Percentiles rank a stretch among this genome's conserved stretches.
These are phyloP conservation scores for Fusarium nygamai DNA, from an alignment of 2,329 filamentous ascomycete genomes.

Conservation along the genomic window DNA sequence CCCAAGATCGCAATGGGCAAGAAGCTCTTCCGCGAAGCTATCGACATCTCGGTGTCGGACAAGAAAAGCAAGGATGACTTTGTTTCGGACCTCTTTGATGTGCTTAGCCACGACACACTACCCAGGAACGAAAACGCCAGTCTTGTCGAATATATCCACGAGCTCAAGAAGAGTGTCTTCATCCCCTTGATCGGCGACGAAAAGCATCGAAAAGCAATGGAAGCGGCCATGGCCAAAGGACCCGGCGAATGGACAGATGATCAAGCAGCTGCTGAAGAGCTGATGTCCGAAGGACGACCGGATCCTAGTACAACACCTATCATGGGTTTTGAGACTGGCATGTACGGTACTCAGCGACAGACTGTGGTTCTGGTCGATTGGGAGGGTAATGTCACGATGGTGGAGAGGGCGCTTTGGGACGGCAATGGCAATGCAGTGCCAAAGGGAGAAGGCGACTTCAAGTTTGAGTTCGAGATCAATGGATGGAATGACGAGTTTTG, in stretches of 20 bases:
- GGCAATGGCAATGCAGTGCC: conserved; percentile 63
- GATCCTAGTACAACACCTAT: conserved; percentile 46
- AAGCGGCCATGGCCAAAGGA: conserved; percentile 52
- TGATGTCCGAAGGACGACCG: conserved; percentile 51
- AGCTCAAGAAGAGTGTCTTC: conserved; percentile 69
- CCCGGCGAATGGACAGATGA: conserved; percentile 52
- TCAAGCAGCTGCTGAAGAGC: conserved; percentile 49
- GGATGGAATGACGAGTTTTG: conserved; percentile 55
- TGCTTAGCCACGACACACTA: conserved; percentile 68
- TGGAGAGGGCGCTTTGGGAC: conserved; percentile 70
- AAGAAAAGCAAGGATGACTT: conserved; percentile 58
- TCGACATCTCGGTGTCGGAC: conserved; percentile 53
- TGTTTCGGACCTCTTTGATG: conserved; percentile 59
- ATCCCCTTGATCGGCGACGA: conserved; percentile 67
- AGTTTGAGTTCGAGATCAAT: conserved; percentile 66
- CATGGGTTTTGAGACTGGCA: conserved; percentile 64
- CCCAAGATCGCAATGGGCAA: conserved; percentile 68
- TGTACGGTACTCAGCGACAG: conserved; percentile 74
- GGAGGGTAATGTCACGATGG: conserved; percentile 69
- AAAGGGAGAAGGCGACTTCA: conserved; percentile 64
- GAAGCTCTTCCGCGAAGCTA: conserved; percentile 54
- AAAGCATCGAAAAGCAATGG: conserved; percentile 57
- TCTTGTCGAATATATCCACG: conserved; percentile 64
- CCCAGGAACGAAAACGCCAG: conserved; percentile 54
- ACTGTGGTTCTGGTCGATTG: conserved; percentile 70